phyloP scores from a whole-genome alignment of 2,329 filamentous ascomycete genomes.

The Rhynchosporium graminicola region DNA sequence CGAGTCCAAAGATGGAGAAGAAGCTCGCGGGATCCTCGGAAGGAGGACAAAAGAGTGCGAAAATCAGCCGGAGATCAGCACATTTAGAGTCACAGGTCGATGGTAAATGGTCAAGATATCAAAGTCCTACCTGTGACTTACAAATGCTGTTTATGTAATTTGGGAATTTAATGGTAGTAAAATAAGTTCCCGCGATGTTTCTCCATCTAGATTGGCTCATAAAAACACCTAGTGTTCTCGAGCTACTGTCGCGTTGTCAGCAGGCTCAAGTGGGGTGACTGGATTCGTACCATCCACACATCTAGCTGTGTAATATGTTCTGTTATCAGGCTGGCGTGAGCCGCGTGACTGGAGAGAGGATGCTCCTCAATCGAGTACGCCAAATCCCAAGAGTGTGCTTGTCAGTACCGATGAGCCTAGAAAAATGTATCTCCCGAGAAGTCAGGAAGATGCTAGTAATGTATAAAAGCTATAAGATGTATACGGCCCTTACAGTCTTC shows the following conservation, averaged over 20 bases:
- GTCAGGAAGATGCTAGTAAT: no score
- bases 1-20: background rate
- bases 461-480: no score
- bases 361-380: background rate
- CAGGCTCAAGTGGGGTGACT: conserved; percentile 7
- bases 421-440: no score
- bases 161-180: background rate
- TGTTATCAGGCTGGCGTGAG: background rate
- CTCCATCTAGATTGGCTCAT: conserved; percentile 8
- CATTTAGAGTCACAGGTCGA: background rate
- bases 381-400: no score
- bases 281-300: background rate
- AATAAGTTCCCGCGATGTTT: background rate
- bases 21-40: conserved; percentile 21
- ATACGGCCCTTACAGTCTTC: no score
- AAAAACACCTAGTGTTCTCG: background rate
- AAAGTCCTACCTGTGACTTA: background rate
- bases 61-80: conserved; percentile 15
- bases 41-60: conserved; percentile 19
- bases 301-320: background rate
- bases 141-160: background rate
- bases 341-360: background rate
- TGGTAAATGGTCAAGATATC: background rate
- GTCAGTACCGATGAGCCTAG: no score
- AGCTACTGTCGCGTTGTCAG: conserved; percentile 11